These are phyloP conservation scores for Kondoa subrosea DNA, from an alignment of 768 basidiomycete species.

Conservation along the genomic window DNA sequence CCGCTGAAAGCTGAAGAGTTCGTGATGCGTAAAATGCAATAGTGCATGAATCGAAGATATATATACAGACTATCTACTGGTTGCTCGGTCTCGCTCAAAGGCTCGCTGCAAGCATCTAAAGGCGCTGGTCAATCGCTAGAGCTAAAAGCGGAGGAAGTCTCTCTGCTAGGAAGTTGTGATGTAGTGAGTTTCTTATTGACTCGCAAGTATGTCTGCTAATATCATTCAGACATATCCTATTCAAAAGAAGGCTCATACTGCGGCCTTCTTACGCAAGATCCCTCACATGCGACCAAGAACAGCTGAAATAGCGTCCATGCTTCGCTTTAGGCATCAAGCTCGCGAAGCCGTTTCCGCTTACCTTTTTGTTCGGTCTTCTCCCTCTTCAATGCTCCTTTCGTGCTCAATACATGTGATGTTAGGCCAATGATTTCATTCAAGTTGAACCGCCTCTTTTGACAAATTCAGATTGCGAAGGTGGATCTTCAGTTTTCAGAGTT, in stretches of 20 bases:
- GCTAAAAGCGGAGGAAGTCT: constrained; percentile 21
- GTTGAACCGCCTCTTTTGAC: constrained; percentile 77
- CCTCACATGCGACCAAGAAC: constrained; percentile 77
- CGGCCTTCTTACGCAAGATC: constrained; percentile 66
- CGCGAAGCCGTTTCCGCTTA: neutral
- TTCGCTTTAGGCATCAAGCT: constrained; percentile 47
- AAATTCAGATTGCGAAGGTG: constrained; percentile 85
- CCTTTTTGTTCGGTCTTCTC: constrained; percentile 37
- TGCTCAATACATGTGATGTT: constrained; percentile 3
- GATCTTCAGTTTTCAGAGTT: constrained; percentile 75
- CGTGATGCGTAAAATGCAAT: neutral
- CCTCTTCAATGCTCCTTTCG: constrained; percentile 47
- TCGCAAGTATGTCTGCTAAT: neutral
- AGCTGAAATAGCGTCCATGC: constrained; percentile 49
- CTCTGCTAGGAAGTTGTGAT: constrained; percentile 24
- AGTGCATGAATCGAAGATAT: neutral
- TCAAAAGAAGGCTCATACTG: constrained; percentile 66
- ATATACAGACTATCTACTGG: constrained; percentile 9
- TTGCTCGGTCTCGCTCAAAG: constrained; percentile 19
- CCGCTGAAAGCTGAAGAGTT: constrained; percentile 17
- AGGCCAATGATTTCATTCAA: constrained; percentile 63
- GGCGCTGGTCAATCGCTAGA: constrained; percentile 16
- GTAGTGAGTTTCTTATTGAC: neutral
- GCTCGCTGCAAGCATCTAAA: constrained; percentile 17
- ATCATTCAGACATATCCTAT: constrained; percentile 58